Conservation (phyloP, 2,329 filamentous ascomycete species). For the Diaporthe caulivora region DNA sequence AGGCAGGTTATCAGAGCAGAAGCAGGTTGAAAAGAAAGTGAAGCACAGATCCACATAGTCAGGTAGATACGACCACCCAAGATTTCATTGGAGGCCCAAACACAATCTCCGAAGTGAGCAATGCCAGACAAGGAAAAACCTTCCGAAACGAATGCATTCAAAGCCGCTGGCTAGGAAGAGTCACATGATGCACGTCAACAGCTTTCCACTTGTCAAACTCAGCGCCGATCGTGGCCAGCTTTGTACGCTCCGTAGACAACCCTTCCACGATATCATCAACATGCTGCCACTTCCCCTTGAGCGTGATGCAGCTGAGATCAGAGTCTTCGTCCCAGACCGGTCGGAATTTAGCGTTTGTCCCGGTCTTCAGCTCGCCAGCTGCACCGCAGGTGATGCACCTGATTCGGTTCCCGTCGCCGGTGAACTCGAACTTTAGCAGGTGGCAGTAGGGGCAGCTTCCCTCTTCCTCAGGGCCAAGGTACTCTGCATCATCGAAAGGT, state of each 20-base stretch:
- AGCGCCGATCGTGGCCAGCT: not conserved
- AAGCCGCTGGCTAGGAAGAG: not conserved
- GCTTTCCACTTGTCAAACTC: not conserved
- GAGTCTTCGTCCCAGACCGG: constrained; percentile 2
- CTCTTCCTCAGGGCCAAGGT: constrained; percentile 7
- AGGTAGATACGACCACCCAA: too few relatives aligned
- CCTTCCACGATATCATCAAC: constrained; percentile 2
- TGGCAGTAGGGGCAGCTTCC: not conserved
- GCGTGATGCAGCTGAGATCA: constrained; percentile 2
- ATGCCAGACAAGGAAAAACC: too few relatives aligned
- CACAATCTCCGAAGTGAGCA: too few relatives aligned
- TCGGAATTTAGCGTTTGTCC: not conserved
- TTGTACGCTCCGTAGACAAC: not conserved
- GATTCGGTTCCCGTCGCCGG: not conserved
- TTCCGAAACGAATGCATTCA: too few relatives aligned
- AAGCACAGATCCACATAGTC: too few relatives aligned
- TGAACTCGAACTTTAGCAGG: constrained; percentile 8
- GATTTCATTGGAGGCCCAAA: too few relatives aligned
- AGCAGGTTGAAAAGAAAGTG: too few relatives aligned
- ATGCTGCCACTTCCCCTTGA: constrained; percentile 15
- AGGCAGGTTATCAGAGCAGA: too few relatives aligned
- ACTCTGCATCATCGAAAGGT: not conserved
- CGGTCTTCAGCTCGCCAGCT: not conserved
- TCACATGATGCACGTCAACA: not conserved
- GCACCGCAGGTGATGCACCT: constrained; percentile 9